A percentile compares a stretch with the other conserved stretches of the same genome.
phyloP scores from a whole-genome alignment of 441 rosid species.

The Rhodomyrtus psidioides region DNA sequence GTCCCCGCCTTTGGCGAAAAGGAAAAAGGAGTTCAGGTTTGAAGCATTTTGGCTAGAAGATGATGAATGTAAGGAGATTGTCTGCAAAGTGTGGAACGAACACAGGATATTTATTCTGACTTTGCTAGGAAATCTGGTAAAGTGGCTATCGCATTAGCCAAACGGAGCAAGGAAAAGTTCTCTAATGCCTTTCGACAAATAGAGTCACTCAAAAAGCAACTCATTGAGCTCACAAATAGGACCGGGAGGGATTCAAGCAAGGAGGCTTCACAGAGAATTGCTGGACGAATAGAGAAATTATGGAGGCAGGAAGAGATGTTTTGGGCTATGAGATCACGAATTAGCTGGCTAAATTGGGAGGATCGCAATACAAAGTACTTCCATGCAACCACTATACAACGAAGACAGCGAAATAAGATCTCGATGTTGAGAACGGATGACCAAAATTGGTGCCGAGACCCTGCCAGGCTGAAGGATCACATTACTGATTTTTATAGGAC shows the following conservation, averaged over 20 bases:
- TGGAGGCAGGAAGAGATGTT: not conserved
- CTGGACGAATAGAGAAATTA: rapidly evolving
- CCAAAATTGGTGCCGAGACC: not conserved
- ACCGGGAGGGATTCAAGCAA: rapidly evolving
- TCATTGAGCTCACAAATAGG: not conserved
- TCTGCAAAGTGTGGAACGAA: too few species aligned
- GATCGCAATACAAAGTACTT: not conserved
- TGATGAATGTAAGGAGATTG: too few species aligned
- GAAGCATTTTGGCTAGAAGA: not conserved
- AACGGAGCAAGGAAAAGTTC: too few species aligned
- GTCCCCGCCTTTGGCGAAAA: not conserved
- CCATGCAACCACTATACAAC: not conserved
- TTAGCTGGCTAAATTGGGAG: not conserved
- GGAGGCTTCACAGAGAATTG: not conserved
- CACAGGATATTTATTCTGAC: too few species aligned
- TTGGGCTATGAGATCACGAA: not conserved
- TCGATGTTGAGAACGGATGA: not conserved
- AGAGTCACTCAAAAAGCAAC: too few species aligned
- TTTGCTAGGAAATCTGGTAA: too few species aligned
- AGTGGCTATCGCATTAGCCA: too few species aligned
- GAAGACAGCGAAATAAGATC: not conserved
- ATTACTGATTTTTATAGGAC: not conserved
- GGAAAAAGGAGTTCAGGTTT: too few species aligned
- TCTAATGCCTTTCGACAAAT: too few species aligned
- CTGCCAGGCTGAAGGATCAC: rapidly evolving